A percentile compares a stretch with the other conserved stretches of the same genome.
These are phyloP conservation scores for Aegilops speltoides DNA, from an alignment of 176 grass and related monocot species.

Conservation along the genomic window DNA sequence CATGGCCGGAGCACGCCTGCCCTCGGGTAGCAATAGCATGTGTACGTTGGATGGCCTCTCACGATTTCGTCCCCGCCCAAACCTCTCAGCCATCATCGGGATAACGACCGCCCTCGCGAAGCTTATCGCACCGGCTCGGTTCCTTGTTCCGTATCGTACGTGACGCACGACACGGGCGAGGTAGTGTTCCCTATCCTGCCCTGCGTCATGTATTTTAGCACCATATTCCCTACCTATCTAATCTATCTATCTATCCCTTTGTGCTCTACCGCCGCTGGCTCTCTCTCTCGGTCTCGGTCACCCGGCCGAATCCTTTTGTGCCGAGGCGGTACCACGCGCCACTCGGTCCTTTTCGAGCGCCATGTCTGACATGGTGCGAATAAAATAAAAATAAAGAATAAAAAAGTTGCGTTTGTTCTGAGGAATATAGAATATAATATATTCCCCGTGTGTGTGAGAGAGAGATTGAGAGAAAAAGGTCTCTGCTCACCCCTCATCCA, in stretches of 20 bases:
- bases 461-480: not conserved
- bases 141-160: not conserved
- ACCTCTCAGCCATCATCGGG: not conserved
- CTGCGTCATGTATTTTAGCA: not conserved
- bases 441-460: not conserved
- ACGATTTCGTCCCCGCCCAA: not conserved
- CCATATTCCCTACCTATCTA: not conserved
- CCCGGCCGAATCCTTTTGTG: not conserved
- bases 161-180: not conserved
- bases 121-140: not conserved
- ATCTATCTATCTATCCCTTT: not conserved
- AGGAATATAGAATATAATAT: slow-evolving; percentile 24
- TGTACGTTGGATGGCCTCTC: not conserved
- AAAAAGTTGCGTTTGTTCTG: slow-evolving; percentile 35
- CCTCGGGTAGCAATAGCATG: not conserved
- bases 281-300: not conserved
- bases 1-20: not conserved
- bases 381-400: not conserved
- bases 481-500: not conserved
- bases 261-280: not conserved
- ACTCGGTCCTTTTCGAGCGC: not conserved
- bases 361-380: not conserved
- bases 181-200: not conserved
- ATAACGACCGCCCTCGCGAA: not conserved
- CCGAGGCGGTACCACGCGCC: not conserved